Percentiles rank a stretch among this genome's conserved stretches.
Evolutionary conservation across 2,329 filamentous ascomycete species (phyloP).

Genomic region (Botrytis sinoallii): DNA sequence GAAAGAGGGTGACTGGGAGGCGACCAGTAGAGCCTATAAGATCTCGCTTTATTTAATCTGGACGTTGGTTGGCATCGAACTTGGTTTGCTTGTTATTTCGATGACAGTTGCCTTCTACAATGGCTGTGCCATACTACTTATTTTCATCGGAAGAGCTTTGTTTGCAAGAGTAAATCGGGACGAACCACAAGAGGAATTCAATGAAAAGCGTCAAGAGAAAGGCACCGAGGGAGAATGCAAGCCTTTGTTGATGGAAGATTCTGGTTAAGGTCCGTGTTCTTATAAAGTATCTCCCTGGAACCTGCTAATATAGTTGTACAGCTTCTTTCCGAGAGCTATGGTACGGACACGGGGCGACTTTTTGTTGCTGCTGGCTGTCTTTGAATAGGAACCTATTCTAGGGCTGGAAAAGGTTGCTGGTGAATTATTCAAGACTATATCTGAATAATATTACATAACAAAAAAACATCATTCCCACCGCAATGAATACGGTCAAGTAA

Average conservation of each 20-base stretch:
- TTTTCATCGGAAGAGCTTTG: background rate
- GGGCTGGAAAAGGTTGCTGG: too few relatives aligned
- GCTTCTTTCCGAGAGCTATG: background rate
- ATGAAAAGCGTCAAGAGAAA: background rate
- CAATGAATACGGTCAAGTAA: rapidly evolving
- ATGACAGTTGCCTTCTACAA: background rate
- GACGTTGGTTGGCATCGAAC: background rate
- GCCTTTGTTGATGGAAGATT: background rate
- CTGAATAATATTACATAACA: background rate
- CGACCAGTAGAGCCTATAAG: background rate
- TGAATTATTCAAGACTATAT: background rate
- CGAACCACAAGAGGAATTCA: background rate
- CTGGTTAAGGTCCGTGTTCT: background rate
- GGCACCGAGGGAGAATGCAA: background rate
- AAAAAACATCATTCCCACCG: rapidly evolving
- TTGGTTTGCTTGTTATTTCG: background rate
- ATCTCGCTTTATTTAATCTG: background rate
- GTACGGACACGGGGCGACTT: background rate
- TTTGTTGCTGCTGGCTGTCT: background rate
- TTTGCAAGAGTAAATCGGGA: background rate
- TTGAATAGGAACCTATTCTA: too few relatives aligned
- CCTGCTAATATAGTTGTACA: background rate
- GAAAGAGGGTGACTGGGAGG: background rate
- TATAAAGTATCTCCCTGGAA: background rate
- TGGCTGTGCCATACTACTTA: background rate